Evolutionary conservation across 225 moss, liverwort and hornwort species (phyloP), one percentile per base, ranked within the genome.

Genomic region (Marchantia polymorpha): DNA sequence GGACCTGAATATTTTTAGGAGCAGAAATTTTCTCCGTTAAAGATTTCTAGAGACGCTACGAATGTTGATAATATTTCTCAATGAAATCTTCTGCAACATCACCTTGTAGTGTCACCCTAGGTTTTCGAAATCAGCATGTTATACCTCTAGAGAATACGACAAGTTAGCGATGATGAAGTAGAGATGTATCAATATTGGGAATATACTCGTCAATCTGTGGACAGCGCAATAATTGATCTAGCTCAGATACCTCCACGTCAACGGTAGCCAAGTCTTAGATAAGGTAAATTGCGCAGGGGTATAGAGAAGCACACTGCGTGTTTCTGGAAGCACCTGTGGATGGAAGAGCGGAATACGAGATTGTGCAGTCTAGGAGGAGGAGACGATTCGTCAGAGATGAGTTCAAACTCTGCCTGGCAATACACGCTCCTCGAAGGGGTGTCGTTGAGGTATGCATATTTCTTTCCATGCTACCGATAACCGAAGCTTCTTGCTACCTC

Each of bases 351-450:
- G 90, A 84, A 73, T 99, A 95, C 82, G 91, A 89, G 74, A 89
- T 93, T 69, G 73, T 88, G 52, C 85, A 89, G 66, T 88, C 80
- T 64, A 86, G 82, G 64, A 84, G 90, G 78, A 82, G 88, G 65
- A 90, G 64, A 72, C 79, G 89, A 78, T 84, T 91, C 74, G 84
- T 87, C 75, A 90, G 87, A 74, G 85, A 92, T 80, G 88, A 92
- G 58, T 99, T 95, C 79, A 87, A 86, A 73, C 88, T 99, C 72
- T 99, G 95, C 86, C 88, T 99, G 64, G 99, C 92, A 52, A 94
- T 99, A 78, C 95, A 99, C 88, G 99, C 99, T 81, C 99, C 99
- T 52, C 88, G 99, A 71, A 90, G 95, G 78, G 93, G 93, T 85
- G 95, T 95, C 83, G 88, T 99, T 78, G 99, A 99, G 99, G 97